Evolutionary conservation across 139 green algal species (phyloP).

Genomic region (Coelastrella sp.): DNA sequence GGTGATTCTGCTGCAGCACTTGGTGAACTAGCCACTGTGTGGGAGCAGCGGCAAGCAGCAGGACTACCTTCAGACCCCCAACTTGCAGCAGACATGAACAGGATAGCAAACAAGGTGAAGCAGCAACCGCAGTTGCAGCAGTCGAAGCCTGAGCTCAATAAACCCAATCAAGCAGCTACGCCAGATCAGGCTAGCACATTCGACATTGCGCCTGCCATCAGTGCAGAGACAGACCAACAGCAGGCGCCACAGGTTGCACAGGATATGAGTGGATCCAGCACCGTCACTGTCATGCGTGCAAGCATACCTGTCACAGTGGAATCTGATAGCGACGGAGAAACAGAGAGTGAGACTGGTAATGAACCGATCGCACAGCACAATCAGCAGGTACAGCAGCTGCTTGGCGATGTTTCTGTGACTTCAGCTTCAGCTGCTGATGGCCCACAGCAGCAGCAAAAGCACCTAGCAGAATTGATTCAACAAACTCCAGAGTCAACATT

Average conservation of each 20-base stretch:
- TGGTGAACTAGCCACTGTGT: background rate
- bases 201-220: too few species aligned
- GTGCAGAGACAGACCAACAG: slow-evolving; percentile 4
- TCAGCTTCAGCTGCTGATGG: too few species aligned
- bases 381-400: background rate
- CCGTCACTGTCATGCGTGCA: slow-evolving; percentile 25
- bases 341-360: background rate
- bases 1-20: slow-evolving; percentile 9
- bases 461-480: too few species aligned
- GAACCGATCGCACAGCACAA: background rate
- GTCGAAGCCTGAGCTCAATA: background rate
- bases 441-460: too few species aligned
- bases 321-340: background rate
- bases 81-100: background rate
- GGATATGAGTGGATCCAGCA: too few species aligned
- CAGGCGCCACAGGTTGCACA: slow-evolving; percentile 15
- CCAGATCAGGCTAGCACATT: too few species aligned
- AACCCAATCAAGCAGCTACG: background rate
- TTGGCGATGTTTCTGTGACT: too few species aligned
- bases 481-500: background rate
- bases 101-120: slow-evolving; percentile 12
- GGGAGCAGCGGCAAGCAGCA: background rate
- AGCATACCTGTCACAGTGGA: slow-evolving; percentile 10
- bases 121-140: slow-evolving; percentile 16
- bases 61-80: background rate